A percentile compares a stretch with the other conserved stretches of the same genome.
Conservation (phyloP, 768 basidiomycete species). For the Phylloporus arenicola region DNA sequence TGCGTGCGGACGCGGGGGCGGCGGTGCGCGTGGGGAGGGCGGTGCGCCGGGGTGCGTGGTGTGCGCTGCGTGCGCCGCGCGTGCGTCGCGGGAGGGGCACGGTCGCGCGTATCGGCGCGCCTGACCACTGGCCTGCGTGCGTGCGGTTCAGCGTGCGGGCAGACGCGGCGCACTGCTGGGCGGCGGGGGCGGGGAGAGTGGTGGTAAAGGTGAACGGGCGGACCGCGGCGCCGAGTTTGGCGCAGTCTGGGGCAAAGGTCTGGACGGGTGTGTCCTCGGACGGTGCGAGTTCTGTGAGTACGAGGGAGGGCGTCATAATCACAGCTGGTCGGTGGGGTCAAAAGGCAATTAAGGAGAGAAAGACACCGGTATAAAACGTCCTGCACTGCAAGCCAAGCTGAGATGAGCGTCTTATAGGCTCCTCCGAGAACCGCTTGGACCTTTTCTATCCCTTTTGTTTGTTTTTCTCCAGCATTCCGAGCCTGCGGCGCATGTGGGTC, state of each 20-base stretch:
- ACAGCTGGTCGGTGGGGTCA: not conserved
- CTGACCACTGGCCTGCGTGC: slow-evolving; percentile 12
- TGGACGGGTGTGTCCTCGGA: not conserved
- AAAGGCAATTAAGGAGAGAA: not conserved
- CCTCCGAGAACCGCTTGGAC: not conserved
- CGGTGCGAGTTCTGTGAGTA: not conserved
- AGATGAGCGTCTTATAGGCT: not conserved
- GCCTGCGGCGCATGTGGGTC: not conserved
- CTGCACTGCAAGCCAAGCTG: not conserved
- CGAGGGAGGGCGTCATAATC: slow-evolving; percentile 8
- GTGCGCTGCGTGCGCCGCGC: not conserved
- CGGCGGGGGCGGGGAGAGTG: not conserved
- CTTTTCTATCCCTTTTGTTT: not conserved
- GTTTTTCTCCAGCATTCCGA: not conserved
- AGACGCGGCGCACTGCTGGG: not conserved
- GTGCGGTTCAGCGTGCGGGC: not conserved
- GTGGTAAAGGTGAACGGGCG: slow-evolving; percentile 1
- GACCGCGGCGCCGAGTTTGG: not conserved
- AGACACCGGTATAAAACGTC: not conserved
- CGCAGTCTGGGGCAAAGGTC: not conserved
- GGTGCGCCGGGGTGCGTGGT: not conserved
- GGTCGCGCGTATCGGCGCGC: slow-evolving; percentile 22
- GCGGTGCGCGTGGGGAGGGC: not conserved
- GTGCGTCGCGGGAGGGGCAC: slow-evolving; percentile 16
- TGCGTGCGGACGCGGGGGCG: not conserved